A percentile compares a stretch with the other conserved stretches of the same genome.
phyloP scores from a whole-genome alignment of 148 eudicot genomes.

The Polygonum aviculare region DNA sequence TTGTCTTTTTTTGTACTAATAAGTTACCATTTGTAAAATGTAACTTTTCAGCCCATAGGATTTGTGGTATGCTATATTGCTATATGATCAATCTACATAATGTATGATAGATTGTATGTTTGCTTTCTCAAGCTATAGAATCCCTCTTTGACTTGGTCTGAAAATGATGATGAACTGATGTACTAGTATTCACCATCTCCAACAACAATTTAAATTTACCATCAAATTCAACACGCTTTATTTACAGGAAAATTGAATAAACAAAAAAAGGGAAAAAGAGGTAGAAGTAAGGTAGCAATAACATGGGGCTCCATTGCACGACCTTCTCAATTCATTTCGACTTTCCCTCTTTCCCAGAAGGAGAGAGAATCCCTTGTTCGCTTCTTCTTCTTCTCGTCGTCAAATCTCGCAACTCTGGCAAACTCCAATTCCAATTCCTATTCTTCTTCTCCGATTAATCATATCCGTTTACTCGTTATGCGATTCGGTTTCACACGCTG shows the following conservation, averaged over 20 bases:
- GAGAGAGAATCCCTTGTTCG: not conserved
- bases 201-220: too few relatives aligned
- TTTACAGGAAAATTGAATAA: not conserved
- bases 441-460: not conserved
- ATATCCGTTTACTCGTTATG: not conserved
- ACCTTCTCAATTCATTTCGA: not conserved
- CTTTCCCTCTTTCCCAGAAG: constrained; percentile 4
- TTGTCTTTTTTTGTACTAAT: not conserved
- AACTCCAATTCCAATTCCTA: not conserved
- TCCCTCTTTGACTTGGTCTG: too few relatives aligned
- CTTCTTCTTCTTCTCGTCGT: not conserved
- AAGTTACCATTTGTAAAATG: not conserved
- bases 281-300: not conserved
- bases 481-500: not conserved
- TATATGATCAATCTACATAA: too few relatives aligned
- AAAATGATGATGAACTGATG: too few relatives aligned
- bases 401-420: not conserved
- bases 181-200: too few relatives aligned
- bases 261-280: not conserved
- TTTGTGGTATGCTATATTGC: too few relatives aligned
- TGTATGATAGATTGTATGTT: too few relatives aligned
- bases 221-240: too few relatives aligned
- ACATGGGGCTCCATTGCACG: not conserved
- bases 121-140: too few relatives aligned
- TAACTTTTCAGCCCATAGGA: too few relatives aligned